A percentile compares a stretch with the other conserved stretches of the same genome.
Evolutionary conservation across 129 eudicot species (phyloP).

Genomic region (Flaveria robusta): DNA sequence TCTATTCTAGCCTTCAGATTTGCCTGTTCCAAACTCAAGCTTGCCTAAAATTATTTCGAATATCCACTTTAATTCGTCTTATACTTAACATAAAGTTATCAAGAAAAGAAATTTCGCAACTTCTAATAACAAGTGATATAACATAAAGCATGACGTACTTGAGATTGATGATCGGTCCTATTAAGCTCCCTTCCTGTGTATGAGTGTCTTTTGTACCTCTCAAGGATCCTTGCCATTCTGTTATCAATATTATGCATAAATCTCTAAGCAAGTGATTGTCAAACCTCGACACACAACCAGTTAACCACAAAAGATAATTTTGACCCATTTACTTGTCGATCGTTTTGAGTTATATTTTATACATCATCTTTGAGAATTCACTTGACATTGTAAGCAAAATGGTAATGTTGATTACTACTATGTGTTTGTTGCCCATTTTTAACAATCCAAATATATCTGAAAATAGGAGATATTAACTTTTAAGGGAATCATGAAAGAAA

Average conservation of each 20-base stretch:
- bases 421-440: background rate
- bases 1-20: constrained; percentile 79
- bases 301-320: background rate
- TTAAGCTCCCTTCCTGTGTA: constrained; percentile 51
- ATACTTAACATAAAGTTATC: background rate
- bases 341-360: background rate
- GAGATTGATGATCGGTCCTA: constrained; percentile 45
- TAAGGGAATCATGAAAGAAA: no score
- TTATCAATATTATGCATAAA: background rate
- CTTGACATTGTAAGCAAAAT: background rate
- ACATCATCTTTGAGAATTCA: background rate
- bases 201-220: constrained; percentile 73
- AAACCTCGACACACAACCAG: background rate
- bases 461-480: no score
- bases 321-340: background rate
- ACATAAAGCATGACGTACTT: constrained; percentile 35
- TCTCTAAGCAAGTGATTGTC: background rate
- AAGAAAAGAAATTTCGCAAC: background rate
- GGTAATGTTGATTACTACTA: background rate
- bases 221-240: constrained; percentile 90
- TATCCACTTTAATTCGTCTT: background rate
- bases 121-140: background rate
- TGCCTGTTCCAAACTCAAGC: constrained; percentile 61
- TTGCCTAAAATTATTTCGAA: constrained; percentile 19
- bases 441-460: background rate